Conservation (phyloP, 257 asterid genomes). For the Solanum neorickii region DNA sequence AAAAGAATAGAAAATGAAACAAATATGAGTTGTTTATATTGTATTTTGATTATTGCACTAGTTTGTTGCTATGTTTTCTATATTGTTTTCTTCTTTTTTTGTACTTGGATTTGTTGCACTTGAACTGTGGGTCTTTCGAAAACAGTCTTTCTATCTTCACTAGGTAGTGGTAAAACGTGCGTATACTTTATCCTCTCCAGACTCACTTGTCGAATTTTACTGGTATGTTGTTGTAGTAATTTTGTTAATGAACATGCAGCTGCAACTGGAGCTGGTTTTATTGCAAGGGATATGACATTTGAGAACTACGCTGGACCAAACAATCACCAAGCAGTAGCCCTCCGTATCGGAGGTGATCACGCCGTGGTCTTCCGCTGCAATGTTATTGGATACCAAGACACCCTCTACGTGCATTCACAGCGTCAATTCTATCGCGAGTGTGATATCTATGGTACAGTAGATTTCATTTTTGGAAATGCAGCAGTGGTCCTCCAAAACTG, state of each 20-base stretch:
- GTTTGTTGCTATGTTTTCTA: neutral
- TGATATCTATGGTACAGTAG: constrained; percentile 84
- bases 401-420: constrained; percentile 72
- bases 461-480: constrained; percentile 91
- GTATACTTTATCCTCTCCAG: neutral
- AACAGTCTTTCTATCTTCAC: neutral
- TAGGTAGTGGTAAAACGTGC: too few relatives aligned
- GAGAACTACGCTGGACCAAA: constrained; percentile 85
- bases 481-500: constrained; percentile 95
- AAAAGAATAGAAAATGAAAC: neutral
- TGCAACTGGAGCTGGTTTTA: constrained; percentile 90
- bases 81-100: too few relatives aligned
- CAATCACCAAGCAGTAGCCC: constrained; percentile 97
- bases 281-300: constrained; percentile 77
- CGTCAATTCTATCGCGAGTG: constrained; percentile 88
- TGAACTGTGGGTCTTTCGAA: neutral
- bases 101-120: neutral
- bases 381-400: constrained; percentile 86
- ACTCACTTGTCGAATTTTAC: neutral
- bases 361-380: constrained; percentile 75
- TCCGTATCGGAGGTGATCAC: constrained; percentile 82
- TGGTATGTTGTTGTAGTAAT: neutral
- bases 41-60: too few relatives aligned
- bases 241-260: constrained; percentile 29
- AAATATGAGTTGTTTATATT: too few relatives aligned